Conservation (phyloP, 371 early-diverging fungal genomes). For the Mycotypha africana region DNA sequence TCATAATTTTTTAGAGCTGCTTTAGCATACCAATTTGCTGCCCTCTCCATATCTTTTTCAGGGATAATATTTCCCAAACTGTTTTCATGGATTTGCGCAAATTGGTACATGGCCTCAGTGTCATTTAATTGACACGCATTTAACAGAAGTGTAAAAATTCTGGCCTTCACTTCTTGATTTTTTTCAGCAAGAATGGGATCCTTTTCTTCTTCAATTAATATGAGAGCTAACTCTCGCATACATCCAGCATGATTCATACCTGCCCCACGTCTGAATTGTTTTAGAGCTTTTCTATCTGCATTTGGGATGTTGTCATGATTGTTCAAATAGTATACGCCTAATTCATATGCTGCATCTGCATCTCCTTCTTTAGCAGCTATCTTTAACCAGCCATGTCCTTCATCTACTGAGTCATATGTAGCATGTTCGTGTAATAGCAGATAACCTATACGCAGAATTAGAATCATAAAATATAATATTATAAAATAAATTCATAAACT, state of each 20-base stretch:
- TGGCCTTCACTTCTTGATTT: background rate
- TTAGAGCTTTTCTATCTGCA: slow-evolving; percentile 1
- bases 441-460: no score
- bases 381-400: slow-evolving; percentile 8
- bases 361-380: slow-evolving; percentile 16
- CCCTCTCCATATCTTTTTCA: slow-evolving; percentile 1
- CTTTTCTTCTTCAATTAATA: slow-evolving; percentile 6
- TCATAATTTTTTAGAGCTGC: slow-evolving; percentile 5
- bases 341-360: slow-evolving; percentile 17
- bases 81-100: slow-evolving; percentile 5
- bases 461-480: no score
- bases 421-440: slow-evolving; percentile 7
- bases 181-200: background rate
- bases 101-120: slow-evolving; percentile 8
- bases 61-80: slow-evolving; percentile 3
- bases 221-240: slow-evolving; percentile 18
- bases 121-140: slow-evolving; percentile 4
- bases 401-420: background rate
- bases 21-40: slow-evolving; percentile 3
- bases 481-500: no score
- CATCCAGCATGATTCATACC: slow-evolving; percentile 10
- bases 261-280: slow-evolving; percentile 13
- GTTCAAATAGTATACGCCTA: slow-evolving; percentile 6
- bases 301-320: slow-evolving; percentile 4
- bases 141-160: slow-evolving; percentile 3